phyloP scores from a whole-genome alignment of 768 basidiomycete species.

The Pleurotus tuber-regium region DNA sequence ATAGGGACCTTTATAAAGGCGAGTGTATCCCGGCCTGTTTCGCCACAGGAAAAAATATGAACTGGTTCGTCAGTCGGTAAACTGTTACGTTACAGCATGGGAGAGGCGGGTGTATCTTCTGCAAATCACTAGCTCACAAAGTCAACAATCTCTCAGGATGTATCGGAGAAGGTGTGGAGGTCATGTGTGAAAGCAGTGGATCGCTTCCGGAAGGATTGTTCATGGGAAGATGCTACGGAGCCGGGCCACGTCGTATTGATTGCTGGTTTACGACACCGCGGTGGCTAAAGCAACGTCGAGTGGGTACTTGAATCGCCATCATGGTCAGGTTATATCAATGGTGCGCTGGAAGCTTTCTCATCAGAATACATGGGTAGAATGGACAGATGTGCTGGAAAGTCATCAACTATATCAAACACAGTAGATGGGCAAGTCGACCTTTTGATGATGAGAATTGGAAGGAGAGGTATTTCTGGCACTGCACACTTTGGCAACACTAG shows the following conservation, averaged over 20 bases:
- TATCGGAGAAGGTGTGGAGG: too few species aligned
- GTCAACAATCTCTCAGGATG: too few species aligned
- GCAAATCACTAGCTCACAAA: slow-evolving; percentile 1
- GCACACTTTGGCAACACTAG: background rate
- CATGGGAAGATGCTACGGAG: background rate
- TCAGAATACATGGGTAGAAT: background rate
- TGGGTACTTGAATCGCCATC: too few species aligned
- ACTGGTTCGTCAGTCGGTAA: background rate
- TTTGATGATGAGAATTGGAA: slow-evolving; percentile 1
- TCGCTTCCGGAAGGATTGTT: background rate
- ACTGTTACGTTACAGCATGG: background rate
- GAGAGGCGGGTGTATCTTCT: background rate
- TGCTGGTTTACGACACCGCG: background rate
- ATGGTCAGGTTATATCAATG: too few species aligned
- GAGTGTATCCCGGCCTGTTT: background rate
- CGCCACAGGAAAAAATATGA: background rate
- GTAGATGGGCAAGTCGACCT: too few species aligned
- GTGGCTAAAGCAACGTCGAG: too few species aligned
- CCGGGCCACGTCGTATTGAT: background rate
- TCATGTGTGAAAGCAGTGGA: background rate
- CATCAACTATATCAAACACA: too few species aligned
- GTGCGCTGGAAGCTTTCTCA: background rate
- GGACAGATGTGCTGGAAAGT: too few species aligned
- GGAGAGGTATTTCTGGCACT: background rate
- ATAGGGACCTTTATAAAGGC: background rate